These are phyloP conservation scores for Penicillium palitans DNA, from an alignment of 2,329 filamentous ascomycete species.

Conservation along the genomic window DNA sequence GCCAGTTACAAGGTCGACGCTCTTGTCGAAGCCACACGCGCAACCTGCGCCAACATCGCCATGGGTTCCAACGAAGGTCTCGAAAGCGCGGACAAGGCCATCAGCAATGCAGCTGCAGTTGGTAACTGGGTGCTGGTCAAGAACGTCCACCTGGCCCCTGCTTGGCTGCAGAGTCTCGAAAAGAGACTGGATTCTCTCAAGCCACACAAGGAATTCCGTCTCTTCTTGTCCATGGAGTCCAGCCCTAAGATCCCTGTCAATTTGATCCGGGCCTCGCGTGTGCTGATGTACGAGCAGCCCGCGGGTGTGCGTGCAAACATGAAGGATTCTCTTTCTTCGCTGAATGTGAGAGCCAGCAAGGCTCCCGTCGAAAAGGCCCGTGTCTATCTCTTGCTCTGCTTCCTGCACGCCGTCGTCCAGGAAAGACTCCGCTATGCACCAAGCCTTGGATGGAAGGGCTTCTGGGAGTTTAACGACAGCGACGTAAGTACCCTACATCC, in stretches of 20 bases:
- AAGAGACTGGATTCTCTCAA: slow-evolving; percentile 96
- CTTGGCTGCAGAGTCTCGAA: slow-evolving; percentile 95
- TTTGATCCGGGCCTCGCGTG: slow-evolving; percentile 84
- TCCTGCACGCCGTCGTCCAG: slow-evolving; percentile 93
- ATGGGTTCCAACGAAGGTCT: slow-evolving; percentile 98
- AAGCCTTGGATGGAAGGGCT: slow-evolving; percentile 92
- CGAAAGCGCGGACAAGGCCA: slow-evolving; percentile 90
- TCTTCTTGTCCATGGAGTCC: slow-evolving; percentile 98
- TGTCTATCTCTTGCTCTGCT: slow-evolving; percentile 86
- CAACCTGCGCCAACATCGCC: slow-evolving; percentile 91
- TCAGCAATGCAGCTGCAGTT: slow-evolving; percentile 84
- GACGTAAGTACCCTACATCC: slow-evolving; percentile 68
- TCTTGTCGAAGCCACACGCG: slow-evolving; percentile 78
- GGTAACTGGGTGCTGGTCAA: slow-evolving; percentile 98
- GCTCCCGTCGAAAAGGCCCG: slow-evolving; percentile 87
- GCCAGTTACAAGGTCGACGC: slow-evolving; percentile 99
- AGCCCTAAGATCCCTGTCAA: slow-evolving; percentile 97
- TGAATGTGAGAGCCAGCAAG: slow-evolving; percentile 73
- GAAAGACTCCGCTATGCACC: slow-evolving; percentile 93
- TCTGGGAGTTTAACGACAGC: slow-evolving; percentile 99
- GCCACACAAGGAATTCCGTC: slow-evolving; percentile 85
- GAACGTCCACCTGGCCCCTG: slow-evolving; percentile 94
- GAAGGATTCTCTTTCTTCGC: slow-evolving; percentile 89
- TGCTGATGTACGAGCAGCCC: slow-evolving; percentile 97
- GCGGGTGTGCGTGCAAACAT: slow-evolving; percentile 96